Base-by-base conservation (phyloP, 1,139 yeast genomes). In the Tardiomyces blankii region DNA sequence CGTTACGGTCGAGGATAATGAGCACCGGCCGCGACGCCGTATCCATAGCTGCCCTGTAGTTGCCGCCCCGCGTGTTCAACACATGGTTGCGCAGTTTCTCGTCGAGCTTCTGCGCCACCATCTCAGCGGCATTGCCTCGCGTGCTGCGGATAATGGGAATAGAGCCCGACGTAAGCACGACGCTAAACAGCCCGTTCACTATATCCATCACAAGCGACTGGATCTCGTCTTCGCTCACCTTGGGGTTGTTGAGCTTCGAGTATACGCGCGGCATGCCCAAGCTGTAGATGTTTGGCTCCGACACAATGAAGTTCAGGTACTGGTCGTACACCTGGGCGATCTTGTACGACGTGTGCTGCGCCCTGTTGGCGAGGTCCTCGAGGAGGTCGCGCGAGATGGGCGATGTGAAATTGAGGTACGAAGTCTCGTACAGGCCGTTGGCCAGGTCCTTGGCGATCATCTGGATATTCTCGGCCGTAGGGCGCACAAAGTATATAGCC, bases 281-380 rank as follows among this genome's bases (percentile, higher is more conserved):
- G 25, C 93, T 82, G 62, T 88, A 91, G 43, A 91, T 72, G 58
- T 87, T 84, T 18, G 95, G 94, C 62, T 91, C 99, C 1, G 96
- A 84, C 28, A 89, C 97, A 9, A 87, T 72, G 60, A 87, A 91
- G 63, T 89, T 91, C 51, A 91, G 69, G 64, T 88, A 91, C 64
- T 91, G 98, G 63, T 91, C 99, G 65, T 71, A 91, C 7, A 91
- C 94, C 62, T 89, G 97, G 53, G 82, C 77, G 50, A 91, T 82
- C 56, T 78, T 77, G 50, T 70, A 70, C 2, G 91, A 74, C 3
- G 82, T 73, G 39, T 74, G 58, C 8, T 95, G 80, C 2, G 91
- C 91, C 53, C 82, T 75, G 54, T 82, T 79, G 5, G 98, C 98
- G 61, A 91, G 79, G 45, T 83, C 89, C 61, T 91, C 99, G 49